Evolutionary conservation across 257 asterid genomes (phyloP).

Genomic region (Ballota nigra): DNA sequence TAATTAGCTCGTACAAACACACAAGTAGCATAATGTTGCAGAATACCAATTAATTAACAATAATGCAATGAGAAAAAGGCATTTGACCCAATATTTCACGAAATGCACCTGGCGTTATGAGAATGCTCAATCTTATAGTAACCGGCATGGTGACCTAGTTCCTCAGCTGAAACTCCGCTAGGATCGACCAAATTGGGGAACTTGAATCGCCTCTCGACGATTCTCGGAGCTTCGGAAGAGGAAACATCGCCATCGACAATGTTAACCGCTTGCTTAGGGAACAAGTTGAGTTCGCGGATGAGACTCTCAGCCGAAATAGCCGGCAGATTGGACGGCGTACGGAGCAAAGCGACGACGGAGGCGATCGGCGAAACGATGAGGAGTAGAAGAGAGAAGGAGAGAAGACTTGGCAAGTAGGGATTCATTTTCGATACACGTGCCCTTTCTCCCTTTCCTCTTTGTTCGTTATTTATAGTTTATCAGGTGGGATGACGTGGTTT

Average conservation of each 20-base stretch:
- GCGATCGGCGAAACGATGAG: slow-evolving; percentile 32
- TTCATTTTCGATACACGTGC: slow-evolving; percentile 34
- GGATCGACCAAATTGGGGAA: slow-evolving; percentile 58
- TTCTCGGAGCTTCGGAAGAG: slow-evolving; percentile 27
- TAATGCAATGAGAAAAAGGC: neutral
- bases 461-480: slow-evolving; percentile 9
- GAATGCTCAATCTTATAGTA: slow-evolving; percentile 80
- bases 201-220: slow-evolving; percentile 68
- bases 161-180: slow-evolving; percentile 49
- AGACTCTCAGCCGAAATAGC: slow-evolving; percentile 53
- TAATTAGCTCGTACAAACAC: neutral
- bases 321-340: slow-evolving; percentile 39
- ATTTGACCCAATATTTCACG: neutral
- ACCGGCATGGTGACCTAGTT: slow-evolving; percentile 89
- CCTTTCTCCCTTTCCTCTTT: neutral
- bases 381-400: slow-evolving; percentile 25
- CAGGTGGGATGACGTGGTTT: slow-evolving; percentile 17
- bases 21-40: neutral
- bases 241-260: slow-evolving; percentile 34
- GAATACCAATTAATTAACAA: neutral
- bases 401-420: slow-evolving; percentile 24
- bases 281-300: slow-evolving; percentile 68
- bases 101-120: slow-evolving; percentile 66
- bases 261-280: slow-evolving; percentile 58
- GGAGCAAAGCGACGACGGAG: slow-evolving; percentile 49